Base-by-base conservation (phyloP, 208 protist genomes). In the Angomonas ambiguus region DNA sequence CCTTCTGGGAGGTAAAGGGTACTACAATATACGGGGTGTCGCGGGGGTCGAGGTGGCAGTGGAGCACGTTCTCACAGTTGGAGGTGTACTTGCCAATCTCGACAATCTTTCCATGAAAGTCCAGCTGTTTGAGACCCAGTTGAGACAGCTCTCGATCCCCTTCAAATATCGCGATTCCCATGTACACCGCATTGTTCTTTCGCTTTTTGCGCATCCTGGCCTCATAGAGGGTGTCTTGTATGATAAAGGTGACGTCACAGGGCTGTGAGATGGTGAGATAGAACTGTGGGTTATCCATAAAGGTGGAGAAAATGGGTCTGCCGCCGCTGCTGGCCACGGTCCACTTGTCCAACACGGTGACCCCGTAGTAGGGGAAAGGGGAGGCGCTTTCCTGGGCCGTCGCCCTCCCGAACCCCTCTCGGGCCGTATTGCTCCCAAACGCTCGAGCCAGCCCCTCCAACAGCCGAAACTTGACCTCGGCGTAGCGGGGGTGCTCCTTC, bases 281-380 rank as follows among this genome's bases (percentile, higher is more conserved):
- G 63, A 96, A 94, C 79, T 96, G 91, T 33, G 91, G 91, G 69
- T 96, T 96, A 75, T 96, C 91, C 84, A 96, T 91, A 71, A 96
- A 96, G 27, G 83, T 91, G 16, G 87, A 91, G 69, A 91, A 94
- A 53, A 92, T 92, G 22, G 91, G 91, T 2, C 91, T 79, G 48
- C 91, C 91, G 34, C 91, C 91, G 16, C 82, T 88, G 18, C 86
- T 88, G 10, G 81, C 76, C 42, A 72, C 64, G 24, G 76, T 82
- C 88, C 91, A 96, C 73, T 82, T 80, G 64, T 91, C 82, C 33
- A 79, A 56, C 63, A 93, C 79, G 1, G 91, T 96, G n/a, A 96
- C 86, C 60, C 91, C 91, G 71, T 87, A 80, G 77, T 96, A 96
- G 5, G 87, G 83, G 42, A 96, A 96, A 1, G 86, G 85, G 33